Conservation (phyloP, 169 alveolate species). For the Eimeria sp. region DNA sequence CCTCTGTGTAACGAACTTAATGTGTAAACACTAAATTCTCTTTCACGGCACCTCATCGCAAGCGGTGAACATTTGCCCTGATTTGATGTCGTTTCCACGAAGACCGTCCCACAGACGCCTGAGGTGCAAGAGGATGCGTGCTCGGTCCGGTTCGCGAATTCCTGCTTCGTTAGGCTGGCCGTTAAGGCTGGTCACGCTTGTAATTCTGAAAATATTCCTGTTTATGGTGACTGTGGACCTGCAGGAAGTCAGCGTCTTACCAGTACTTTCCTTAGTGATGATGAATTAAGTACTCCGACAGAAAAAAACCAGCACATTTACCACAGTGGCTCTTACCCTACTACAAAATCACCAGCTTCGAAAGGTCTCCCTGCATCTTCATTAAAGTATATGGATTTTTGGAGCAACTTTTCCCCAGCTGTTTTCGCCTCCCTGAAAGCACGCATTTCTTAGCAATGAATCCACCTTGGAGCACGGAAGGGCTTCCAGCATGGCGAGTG, state of each 20-base stretch:
- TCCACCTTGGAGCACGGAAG: background rate
- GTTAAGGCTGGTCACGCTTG: background rate
- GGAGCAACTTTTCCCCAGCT: slow-evolving; percentile 16
- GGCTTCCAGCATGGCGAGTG: background rate
- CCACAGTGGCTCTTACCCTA: background rate
- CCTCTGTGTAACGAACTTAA: background rate
- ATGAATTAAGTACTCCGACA: background rate
- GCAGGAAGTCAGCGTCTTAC: background rate
- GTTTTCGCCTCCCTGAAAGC: background rate
- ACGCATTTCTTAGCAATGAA: background rate
- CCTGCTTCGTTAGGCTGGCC: background rate
- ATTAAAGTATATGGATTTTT: slow-evolving; percentile 29
- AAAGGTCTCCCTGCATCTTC: slow-evolving; percentile 42
- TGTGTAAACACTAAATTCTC: background rate
- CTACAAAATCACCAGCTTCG: slow-evolving; percentile 11
- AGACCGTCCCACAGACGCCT: slow-evolving; percentile 57
- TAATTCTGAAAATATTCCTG: background rate
- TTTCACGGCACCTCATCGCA: slow-evolving; percentile 55
- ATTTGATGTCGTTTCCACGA: slow-evolving; percentile 47
- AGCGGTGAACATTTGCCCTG: slow-evolving; percentile 14
- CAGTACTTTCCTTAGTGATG: too few relatives aligned
- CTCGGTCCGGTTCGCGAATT: slow-evolving; percentile 25
- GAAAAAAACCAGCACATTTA: too few relatives aligned
- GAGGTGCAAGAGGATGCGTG: slow-evolving; percentile 53
- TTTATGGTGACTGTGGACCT: slow-evolving; percentile 33